A percentile compares a stretch with the other conserved stretches of the same genome.
Evolutionary conservation across 1,139 yeast genomes (phyloP).

Genomic region (Geotrichum aggregatum): DNA sequence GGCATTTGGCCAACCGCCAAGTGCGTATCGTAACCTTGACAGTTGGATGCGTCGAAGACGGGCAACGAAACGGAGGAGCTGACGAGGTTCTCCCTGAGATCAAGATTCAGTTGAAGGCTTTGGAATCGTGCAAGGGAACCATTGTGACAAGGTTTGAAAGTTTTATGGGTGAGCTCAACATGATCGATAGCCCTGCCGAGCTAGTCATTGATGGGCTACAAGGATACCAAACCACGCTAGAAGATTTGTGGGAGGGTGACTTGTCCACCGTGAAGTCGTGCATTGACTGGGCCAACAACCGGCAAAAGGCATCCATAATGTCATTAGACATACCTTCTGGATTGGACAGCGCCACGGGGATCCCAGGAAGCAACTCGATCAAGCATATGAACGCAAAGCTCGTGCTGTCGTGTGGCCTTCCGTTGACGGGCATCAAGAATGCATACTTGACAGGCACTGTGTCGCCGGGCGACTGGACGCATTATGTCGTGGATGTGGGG

Average conservation of each 20-base stretch:
- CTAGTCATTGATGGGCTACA: constrained; percentile 75
- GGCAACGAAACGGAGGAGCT: constrained; percentile 21
- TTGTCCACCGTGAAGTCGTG: constrained; percentile 45
- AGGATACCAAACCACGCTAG: constrained; percentile 71
- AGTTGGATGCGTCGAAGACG: constrained; percentile 35
- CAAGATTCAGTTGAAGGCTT: constrained; percentile 49
- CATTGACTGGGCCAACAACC: constrained; percentile 65
- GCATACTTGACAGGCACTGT: constrained; percentile 49
- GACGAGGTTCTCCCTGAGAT: constrained; percentile 37
- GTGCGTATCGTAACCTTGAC: constrained; percentile 61
- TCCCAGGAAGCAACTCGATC: constrained; percentile 29
- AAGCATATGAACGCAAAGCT: constrained; percentile 43
- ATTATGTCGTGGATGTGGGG: constrained; percentile 70
- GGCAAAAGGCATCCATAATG: constrained; percentile 49
- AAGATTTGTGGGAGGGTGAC: constrained; percentile 49
- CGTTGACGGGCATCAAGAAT: constrained; percentile 60
- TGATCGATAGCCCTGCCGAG: constrained; percentile 70
- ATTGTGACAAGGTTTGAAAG: constrained; percentile 41
- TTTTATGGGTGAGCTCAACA: constrained; percentile 40
- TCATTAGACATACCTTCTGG: constrained; percentile 84
- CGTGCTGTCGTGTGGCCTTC: constrained; percentile 71
- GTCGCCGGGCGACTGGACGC: constrained; percentile 46
- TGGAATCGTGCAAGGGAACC: constrained; percentile 54
- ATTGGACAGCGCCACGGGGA: constrained; percentile 79
- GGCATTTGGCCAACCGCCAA: constrained; percentile 74